A percentile compares a stretch with the other conserved stretches of the same genome.
phyloP scores from a whole-genome alignment of 2,329 filamentous ascomycete genomes.

The Venturia nashicola region DNA sequence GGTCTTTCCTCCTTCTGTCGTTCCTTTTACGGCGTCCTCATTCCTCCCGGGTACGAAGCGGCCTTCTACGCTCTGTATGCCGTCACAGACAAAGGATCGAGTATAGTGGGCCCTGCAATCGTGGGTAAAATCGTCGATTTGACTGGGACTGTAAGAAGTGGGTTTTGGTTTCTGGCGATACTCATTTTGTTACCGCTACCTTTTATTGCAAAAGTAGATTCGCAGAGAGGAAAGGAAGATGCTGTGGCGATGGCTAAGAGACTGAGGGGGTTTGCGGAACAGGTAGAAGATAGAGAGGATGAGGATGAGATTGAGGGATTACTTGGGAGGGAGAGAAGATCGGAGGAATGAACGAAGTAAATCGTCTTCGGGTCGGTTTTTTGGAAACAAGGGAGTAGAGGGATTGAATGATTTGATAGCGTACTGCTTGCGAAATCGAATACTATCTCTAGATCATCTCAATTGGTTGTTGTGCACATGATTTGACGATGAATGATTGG shows the following conservation, averaged over 20 bases:
- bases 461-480: too few species aligned
- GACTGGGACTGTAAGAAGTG: constrained; percentile 33
- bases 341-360: background rate
- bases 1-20: constrained; percentile 82
- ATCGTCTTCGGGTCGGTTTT: background rate
- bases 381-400: background rate
- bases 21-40: constrained; percentile 77
- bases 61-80: constrained; percentile 91
- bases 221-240: constrained; percentile 40
- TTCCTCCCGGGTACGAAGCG: constrained; percentile 82
- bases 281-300: constrained; percentile 1
- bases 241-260: constrained; percentile 17
- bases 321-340: background rate
- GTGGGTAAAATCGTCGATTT: constrained; percentile 78
- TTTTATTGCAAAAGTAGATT: constrained; percentile 67
- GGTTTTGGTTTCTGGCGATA: constrained; percentile 75
- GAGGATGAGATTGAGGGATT: background rate
- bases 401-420: background rate
- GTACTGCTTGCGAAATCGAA: background rate
- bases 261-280: background rate
- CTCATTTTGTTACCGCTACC: constrained; percentile 69
- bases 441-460: too few species aligned
- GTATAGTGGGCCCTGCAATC: constrained; percentile 78
- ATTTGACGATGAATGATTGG: too few species aligned
- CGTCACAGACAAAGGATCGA: constrained; percentile 81